Base-by-base conservation (phyloP, 768 basidiomycete genomes). In the Trametes cubensis region DNA sequence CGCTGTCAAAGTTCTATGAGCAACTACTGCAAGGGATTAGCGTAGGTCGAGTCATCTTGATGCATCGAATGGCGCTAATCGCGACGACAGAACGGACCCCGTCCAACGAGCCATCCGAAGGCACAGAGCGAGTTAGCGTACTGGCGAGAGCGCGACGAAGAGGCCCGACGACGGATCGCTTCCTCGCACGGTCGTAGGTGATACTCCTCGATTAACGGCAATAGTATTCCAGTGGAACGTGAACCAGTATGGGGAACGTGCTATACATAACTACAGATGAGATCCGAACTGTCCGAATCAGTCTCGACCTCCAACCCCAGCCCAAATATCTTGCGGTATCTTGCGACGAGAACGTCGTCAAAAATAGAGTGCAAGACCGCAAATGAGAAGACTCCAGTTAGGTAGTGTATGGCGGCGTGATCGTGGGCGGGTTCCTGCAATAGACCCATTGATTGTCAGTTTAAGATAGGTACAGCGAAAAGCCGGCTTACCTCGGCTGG, bases 141-240 rank as follows among this genome's bases (percentile, higher is more conserved):
- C 73, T 97, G 94, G 90, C 83, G 89, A 4, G 86, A 92, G 66
- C 80, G 89, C 58, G 92, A 94, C 69, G 94, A 95, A 70, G 88
- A 92, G 67, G 85, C 91, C 20, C 72, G 81, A 34, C 69, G 80
- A 41, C 69, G 79, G 54, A 64, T 78, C 25, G 59, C 60, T 0
- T 68, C 70, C 4, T 67, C 67, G 21, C 49, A 59, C 14, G 59
- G 62, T 23, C 66, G 62, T 14, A 57, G 66, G 10, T 66, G 48
- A 53, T 45, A 21, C 42, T 30, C 41, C 15, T 40, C 44, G 23
- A 42, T 28, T 52, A 30, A n/a, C 17, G 55, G 40, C 30, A 28
- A 59, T 59, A 17, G 25, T 26, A 59, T 51, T 52, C 49, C 49
- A 3, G 41, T 51, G 44, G 49, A 51, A 51, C 45, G 49, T 21